Evolutionary conservation across 176 grass and related monocot species (phyloP).

Genomic region (Secale cereale): DNA sequence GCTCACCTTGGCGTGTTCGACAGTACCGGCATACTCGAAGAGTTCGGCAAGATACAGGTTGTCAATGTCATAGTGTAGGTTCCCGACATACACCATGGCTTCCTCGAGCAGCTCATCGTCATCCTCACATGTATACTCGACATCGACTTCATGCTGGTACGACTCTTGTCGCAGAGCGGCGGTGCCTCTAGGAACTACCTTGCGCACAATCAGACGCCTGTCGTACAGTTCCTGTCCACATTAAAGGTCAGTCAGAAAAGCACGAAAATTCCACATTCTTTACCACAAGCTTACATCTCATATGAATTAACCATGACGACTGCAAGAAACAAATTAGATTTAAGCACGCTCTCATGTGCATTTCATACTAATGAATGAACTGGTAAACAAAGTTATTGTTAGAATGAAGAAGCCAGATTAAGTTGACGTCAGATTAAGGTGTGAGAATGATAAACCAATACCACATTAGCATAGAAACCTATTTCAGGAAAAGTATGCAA

Average conservation of each 20-base stretch:
- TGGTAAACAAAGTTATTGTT: not conserved
- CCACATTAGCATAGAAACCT: not conserved
- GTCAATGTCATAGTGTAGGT: too few relatives aligned
- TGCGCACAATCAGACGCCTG: slow-evolving; percentile 51
- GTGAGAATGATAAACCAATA: not conserved
- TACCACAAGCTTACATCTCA: not conserved
- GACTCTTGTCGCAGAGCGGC: not conserved
- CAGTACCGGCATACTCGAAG: too few relatives aligned
- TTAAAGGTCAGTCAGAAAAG: not conserved
- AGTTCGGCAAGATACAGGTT: too few relatives aligned
- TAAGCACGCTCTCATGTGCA: not conserved
- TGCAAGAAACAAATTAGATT: not conserved
- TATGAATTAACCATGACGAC: not conserved
- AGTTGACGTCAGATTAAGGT: not conserved
- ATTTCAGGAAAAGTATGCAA: not conserved
- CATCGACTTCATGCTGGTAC: too few relatives aligned
- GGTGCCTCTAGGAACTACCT: not conserved
- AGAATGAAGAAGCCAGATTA: not conserved
- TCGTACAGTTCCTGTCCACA: slow-evolving; percentile 60
- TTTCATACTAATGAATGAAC: not conserved
- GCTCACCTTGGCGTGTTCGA: too few relatives aligned
- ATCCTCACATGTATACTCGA: fast-evolving
- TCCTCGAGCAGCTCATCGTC: too few relatives aligned
- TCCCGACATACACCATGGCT: too few relatives aligned
- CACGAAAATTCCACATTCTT: not conserved